Evolutionary conservation across 192 early-diverging fungal species (phyloP).

Genomic region (Gorgonomyces haynaldii): DNA sequence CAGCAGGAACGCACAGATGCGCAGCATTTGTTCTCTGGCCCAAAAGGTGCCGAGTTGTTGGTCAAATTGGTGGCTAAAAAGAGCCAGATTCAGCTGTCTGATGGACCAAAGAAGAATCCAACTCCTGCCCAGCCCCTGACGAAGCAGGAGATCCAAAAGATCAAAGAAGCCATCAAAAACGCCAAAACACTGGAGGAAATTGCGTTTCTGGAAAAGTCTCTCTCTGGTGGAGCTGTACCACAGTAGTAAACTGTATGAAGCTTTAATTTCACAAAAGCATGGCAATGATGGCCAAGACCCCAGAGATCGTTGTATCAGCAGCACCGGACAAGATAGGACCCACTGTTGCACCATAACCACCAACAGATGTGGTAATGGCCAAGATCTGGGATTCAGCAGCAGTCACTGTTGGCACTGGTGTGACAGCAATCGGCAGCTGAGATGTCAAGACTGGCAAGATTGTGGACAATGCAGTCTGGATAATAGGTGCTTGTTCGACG

Average conservation of each 20-base stretch:
- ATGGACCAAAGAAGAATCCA: slow-evolving; percentile 40
- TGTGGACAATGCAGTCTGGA: no score
- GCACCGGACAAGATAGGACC: no score
- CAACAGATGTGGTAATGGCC: no score
- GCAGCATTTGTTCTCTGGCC: slow-evolving; percentile 58
- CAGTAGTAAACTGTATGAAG: slow-evolving; percentile 1
- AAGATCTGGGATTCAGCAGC: no score
- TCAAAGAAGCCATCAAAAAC: slow-evolving; percentile 60
- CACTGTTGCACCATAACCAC: no score
- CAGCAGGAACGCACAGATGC: slow-evolving; percentile 73
- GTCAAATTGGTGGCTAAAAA: slow-evolving; percentile 40
- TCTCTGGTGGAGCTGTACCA: slow-evolving; percentile 42
- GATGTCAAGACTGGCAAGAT: no score
- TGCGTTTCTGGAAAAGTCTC: slow-evolving; percentile 50
- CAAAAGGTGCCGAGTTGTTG: slow-evolving; percentile 45
- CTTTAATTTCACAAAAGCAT: not conserved
- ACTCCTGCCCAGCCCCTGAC: slow-evolving; percentile 41
- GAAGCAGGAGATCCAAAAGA: slow-evolving; percentile 58
- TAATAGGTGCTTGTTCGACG: no score
- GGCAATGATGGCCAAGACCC: no score
- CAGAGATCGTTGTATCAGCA: no score
- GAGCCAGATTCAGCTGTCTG: slow-evolving; percentile 66
- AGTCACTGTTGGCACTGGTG: no score
- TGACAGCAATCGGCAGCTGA: no score
- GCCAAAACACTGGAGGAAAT: slow-evolving; percentile 71